These are phyloP conservation scores for Wickerhamiella hasegawae DNA, from an alignment of 805 yeast species.

Conservation along the genomic window DNA sequence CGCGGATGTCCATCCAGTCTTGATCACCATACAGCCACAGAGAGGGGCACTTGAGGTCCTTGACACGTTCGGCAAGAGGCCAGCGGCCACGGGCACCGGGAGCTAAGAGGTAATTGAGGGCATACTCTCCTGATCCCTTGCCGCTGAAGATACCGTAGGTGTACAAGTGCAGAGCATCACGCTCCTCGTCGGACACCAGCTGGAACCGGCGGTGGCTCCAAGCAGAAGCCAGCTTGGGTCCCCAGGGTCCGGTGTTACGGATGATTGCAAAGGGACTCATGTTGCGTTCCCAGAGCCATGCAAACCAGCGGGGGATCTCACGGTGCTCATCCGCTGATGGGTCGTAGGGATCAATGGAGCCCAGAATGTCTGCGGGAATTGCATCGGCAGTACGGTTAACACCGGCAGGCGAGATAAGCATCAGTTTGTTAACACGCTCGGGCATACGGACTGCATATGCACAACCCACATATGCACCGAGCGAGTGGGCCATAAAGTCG, in stretches of 20 bases:
- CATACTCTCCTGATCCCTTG: conserved; percentile 85
- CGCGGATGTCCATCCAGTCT: conserved; percentile 48
- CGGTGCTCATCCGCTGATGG: conserved; percentile 16
- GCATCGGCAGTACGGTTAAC: conserved; percentile 34
- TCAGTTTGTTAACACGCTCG: conserved; percentile 41
- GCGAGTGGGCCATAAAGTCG: conserved; percentile 66
- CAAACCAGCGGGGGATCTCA: conserved; percentile 60
- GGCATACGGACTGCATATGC: conserved; percentile 50
- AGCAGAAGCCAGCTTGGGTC: conserved; percentile 72
- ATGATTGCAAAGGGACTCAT: conserved; percentile 75
- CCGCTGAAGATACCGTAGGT: conserved; percentile 73
- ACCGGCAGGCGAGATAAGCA: conserved; percentile 88
- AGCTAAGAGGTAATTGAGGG: conserved; percentile 64
- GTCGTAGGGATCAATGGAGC: conserved; percentile 3
- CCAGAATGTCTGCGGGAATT: conserved; percentile 13
- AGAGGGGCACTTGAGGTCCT: conserved; percentile 36
- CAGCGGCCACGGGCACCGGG: conserved; percentile 84
- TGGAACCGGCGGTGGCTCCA: conserved; percentile 74
- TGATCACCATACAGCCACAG: conserved; percentile 75
- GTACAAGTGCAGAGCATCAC: conserved; percentile 51
- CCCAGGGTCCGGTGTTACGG: conserved; percentile 62
- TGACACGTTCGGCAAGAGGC: conserved; percentile 43
- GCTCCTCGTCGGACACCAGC: conserved; percentile 31
- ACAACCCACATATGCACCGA: conserved; percentile 77
- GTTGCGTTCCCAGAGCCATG: conserved; percentile 69